Percentiles rank a stretch among this genome's conserved stretches.
Conservation (phyloP, 805 yeast genomes). For the Ogataea pini region DNA sequence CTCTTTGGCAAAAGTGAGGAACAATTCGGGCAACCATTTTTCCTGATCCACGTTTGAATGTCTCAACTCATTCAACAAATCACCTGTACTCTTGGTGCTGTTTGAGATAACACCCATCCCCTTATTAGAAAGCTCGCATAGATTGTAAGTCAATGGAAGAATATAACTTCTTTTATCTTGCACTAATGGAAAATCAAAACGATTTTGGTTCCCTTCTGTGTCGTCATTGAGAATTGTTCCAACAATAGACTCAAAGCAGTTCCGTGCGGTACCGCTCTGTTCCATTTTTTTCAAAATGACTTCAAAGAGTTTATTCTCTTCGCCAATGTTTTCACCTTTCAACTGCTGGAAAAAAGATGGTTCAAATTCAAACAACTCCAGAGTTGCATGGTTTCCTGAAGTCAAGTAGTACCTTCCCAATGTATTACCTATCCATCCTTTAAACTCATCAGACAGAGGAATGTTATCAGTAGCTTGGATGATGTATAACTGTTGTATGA, state of each 20-base stretch:
- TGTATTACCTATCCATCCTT: slow-evolving; percentile 36
- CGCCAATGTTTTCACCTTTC: slow-evolving; percentile 19
- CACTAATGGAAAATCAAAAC: slow-evolving; percentile 10
- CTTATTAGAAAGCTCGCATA: slow-evolving; percentile 35
- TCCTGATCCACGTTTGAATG: not conserved
- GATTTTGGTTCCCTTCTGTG: not conserved
- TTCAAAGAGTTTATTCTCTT: slow-evolving; percentile 29
- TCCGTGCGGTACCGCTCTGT: slow-evolving; percentile 20
- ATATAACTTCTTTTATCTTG: slow-evolving; percentile 24
- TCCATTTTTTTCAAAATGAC: slow-evolving; percentile 32
- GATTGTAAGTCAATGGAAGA: slow-evolving; percentile 37
- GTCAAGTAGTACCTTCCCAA: slow-evolving; percentile 32
- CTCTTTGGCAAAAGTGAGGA: not conserved
- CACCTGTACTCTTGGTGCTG: not conserved
- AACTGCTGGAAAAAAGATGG: slow-evolving; percentile 13
- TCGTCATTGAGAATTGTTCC: slow-evolving; percentile 33
- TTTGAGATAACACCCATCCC: not conserved
- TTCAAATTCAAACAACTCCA: slow-evolving; percentile 23
- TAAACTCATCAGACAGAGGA: slow-evolving; percentile 18
- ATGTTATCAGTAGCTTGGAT: slow-evolving; percentile 16
- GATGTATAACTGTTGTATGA: slow-evolving; percentile 24
- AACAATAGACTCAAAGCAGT: slow-evolving; percentile 40
- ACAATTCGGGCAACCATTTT: not conserved
- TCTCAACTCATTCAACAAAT: not conserved
- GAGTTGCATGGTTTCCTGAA: slow-evolving; percentile 27